Percentiles rank a stretch among this genome's conserved stretches.
phyloP scores from a whole-genome alignment of 495 filamentous ascomycete species.

The Aspergillus conjunctus region DNA sequence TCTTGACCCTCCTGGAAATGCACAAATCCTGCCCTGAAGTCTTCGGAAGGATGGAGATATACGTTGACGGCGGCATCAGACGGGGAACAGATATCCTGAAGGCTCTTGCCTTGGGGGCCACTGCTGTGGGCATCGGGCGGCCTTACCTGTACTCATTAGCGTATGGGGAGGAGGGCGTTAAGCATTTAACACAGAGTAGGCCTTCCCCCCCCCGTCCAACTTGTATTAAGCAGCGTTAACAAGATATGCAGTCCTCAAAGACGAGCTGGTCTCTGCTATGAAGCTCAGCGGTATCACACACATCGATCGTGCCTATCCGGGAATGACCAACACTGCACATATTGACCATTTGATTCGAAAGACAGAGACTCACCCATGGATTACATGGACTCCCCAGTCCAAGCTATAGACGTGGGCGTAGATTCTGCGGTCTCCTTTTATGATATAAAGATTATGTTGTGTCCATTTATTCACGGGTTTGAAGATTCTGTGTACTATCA shows the following conservation, averaged over 20 bases:
- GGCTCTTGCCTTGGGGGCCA: constrained; percentile 64
- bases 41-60: constrained; percentile 63
- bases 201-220: not conserved
- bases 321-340: constrained; percentile 62
- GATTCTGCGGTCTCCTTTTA: no score
- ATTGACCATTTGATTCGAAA: constrained; percentile 62
- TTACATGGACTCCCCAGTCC: constrained; percentile 6
- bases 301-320: constrained; percentile 62
- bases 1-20: constrained; percentile 64
- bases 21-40: constrained; percentile 61
- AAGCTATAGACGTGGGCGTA: constrained; percentile 2
- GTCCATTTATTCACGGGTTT: no score
- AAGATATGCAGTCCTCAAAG: constrained; percentile 57
- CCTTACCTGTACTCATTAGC: constrained; percentile 56
- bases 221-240: not conserved
- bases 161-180: constrained; percentile 45
- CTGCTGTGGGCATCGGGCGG: constrained; percentile 61
- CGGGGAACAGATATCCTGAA: constrained; percentile 69
- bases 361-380: constrained; percentile 17
- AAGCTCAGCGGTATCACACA: constrained; percentile 68
- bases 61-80: constrained; percentile 65
- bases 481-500: no score
- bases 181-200: constrained; percentile 52
- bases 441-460: no score
- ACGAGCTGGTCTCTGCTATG: constrained; percentile 73